These are phyloP conservation scores for Plasmopara viticola DNA, from an alignment of 352 stramenopile genomes.

Conservation along the genomic window DNA sequence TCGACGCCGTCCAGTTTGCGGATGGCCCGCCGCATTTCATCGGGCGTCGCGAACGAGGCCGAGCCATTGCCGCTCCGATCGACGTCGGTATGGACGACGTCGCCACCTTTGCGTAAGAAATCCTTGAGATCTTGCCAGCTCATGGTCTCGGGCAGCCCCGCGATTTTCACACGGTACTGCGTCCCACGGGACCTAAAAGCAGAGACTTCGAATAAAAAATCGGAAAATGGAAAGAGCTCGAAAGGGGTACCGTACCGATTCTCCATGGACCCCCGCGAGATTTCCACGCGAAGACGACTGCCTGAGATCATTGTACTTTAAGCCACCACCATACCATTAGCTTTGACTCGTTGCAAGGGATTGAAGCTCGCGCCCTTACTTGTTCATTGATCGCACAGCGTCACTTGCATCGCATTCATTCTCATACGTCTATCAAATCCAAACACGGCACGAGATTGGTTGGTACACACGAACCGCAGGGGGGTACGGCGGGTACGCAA, in stretches of 20 bases:
- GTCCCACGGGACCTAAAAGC: constrained; percentile 35
- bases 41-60: constrained; percentile 54
- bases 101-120: constrained; percentile 46
- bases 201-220: constrained; percentile 2
- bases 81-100: constrained; percentile 63
- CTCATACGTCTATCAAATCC: constrained; percentile 42
- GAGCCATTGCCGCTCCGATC: constrained; percentile 54
- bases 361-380: constrained; percentile 14
- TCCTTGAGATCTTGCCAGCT: constrained; percentile 66
- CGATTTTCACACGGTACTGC: constrained; percentile 47
- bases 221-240: not conserved
- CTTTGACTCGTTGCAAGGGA: not conserved
- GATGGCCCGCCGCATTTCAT: constrained; percentile 56
- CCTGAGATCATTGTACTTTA: constrained; percentile 30
- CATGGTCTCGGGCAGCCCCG: constrained; percentile 33
- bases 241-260: constrained; percentile 5
- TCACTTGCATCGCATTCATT: constrained; percentile 46
- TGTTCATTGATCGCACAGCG: constrained; percentile 51
- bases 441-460: not conserved
- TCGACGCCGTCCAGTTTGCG: constrained; percentile 41
- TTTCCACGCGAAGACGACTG: constrained; percentile 45
- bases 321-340: not conserved
- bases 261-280: constrained; percentile 29
- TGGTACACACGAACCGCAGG: not conserved
- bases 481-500: not conserved